phyloP scores from a whole-genome alignment of 2,329 filamentous ascomycete species.

The Scolecobasidium constrictum region DNA sequence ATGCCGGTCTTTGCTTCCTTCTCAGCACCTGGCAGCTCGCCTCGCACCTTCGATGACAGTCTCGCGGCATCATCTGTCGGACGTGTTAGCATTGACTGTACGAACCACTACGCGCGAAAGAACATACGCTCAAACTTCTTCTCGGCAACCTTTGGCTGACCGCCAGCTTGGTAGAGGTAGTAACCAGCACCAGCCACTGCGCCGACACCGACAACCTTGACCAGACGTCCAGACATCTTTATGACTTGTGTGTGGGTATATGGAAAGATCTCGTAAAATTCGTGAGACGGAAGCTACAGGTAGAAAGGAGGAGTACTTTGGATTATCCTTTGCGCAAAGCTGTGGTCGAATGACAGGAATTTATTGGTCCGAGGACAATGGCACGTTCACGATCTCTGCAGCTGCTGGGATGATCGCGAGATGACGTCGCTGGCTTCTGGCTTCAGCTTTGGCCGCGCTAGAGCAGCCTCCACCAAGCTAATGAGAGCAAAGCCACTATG shows the following conservation, averaged over 20 bases:
- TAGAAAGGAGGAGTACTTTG: too few relatives aligned
- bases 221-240: conserved; percentile 22
- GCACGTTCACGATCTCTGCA: not conserved
- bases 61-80: conserved; percentile 62
- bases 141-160: conserved; percentile 70
- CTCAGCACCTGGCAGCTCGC: conserved; percentile 45
- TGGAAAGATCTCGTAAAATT: too few relatives aligned
- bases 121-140: conserved; percentile 71
- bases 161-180: conserved; percentile 84
- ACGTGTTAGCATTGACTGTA: conserved; percentile 6
- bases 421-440: too few relatives aligned
- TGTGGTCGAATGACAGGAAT: too few relatives aligned
- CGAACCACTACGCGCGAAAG: too few relatives aligned
- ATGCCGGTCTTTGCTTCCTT: conserved; percentile 55
- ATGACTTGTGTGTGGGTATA: conserved; percentile 1
- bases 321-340: too few relatives aligned
- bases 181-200: conserved; percentile 65
- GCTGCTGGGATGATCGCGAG: not conserved
- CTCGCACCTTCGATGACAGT: conserved; percentile 54
- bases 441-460: too few relatives aligned
- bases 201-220: conserved; percentile 45
- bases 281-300: too few relatives aligned
- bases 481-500: too few relatives aligned
- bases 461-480: too few relatives aligned
- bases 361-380: not conserved